Evolutionary conservation across 371 early-diverging fungal species (phyloP).

Genomic region (Fennellomyces sp.): DNA sequence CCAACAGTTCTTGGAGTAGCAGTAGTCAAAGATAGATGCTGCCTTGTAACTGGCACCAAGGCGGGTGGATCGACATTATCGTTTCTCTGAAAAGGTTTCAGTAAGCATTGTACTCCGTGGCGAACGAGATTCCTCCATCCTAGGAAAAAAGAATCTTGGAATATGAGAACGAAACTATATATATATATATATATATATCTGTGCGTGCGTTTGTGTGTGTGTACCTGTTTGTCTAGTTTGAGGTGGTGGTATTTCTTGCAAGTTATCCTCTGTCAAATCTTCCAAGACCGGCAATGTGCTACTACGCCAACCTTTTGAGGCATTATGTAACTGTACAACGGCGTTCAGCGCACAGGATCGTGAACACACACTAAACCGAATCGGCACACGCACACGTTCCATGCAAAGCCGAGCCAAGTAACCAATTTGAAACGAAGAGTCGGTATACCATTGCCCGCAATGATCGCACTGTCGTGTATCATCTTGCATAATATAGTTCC

Average conservation of each 20-base stretch:
- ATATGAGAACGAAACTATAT: too few species aligned
- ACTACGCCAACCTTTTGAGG: constrained; percentile 20
- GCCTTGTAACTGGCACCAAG: constrained; percentile 1
- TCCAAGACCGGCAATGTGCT: neutral
- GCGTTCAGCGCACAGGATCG: constrained; percentile 22
- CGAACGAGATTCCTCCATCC: too few species aligned
- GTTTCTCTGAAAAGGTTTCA: too few species aligned
- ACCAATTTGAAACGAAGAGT: constrained; percentile 28
- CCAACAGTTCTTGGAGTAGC: constrained; percentile 24
- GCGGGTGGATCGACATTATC: constrained; percentile 8
- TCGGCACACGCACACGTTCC: constrained; percentile 26
- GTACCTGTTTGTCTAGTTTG: too few species aligned
- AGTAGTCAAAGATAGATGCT: constrained; percentile 8
- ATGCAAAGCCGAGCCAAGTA: constrained; percentile 30
- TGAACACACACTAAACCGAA: constrained; percentile 37
- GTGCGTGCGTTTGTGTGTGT: too few species aligned
- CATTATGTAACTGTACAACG: constrained; percentile 12
- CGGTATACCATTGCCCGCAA: constrained; percentile 30
- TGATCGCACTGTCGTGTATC: constrained; percentile 30
- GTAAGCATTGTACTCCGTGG: too few species aligned
- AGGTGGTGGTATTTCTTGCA: neutral
- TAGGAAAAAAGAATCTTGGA: too few species aligned
- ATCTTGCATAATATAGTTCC: neutral
- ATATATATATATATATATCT: too few species aligned
- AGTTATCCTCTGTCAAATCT: neutral